Percentiles rank a stretch among this genome's conserved stretches.
Conservation (phyloP, 495 filamentous ascomycete genomes). For the Neurospora sp. region DNA sequence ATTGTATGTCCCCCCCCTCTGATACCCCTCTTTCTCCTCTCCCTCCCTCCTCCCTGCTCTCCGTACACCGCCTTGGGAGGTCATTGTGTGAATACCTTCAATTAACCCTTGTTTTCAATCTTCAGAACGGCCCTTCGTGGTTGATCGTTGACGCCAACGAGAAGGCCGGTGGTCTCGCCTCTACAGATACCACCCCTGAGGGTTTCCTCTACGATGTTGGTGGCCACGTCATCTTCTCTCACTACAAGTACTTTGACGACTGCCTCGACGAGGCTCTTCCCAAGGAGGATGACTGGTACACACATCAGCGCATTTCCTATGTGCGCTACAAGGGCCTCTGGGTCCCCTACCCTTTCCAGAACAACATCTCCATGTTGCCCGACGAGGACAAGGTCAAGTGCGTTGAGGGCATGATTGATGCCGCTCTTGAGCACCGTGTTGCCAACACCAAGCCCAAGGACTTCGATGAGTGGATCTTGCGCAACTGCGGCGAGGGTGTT, state of each 20-base stretch:
- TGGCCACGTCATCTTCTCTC: constrained; percentile 99
- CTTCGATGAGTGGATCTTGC: constrained; percentile 98
- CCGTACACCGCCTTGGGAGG: neutral
- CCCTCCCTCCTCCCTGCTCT: constrained; percentile 9
- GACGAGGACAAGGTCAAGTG: constrained; percentile 95
- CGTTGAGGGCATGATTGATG: constrained; percentile 96
- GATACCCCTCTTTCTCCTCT: constrained; percentile 12
- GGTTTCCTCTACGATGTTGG: constrained; percentile 99
- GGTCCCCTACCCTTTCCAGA: constrained; percentile 99
- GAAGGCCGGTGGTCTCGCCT: constrained; percentile 91
- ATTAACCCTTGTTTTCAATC: constrained; percentile 15
- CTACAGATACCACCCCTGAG: constrained; percentile 90
- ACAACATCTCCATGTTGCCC: constrained; percentile 98
- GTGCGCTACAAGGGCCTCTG: constrained; percentile 92
- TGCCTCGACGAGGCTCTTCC: constrained; percentile 94
- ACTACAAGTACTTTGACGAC: constrained; percentile 99
- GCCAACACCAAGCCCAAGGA: constrained; percentile 82
- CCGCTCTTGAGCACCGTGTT: constrained; percentile 75
- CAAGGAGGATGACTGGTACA: constrained; percentile 90
- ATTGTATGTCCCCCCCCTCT: constrained; percentile 51
- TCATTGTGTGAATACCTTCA: neutral
- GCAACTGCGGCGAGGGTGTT: constrained; percentile 82
- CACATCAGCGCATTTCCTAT: constrained; percentile 96
- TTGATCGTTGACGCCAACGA: constrained; percentile 89
- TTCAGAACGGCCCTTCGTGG: constrained; percentile 83